Percentiles rank a stretch among this genome's conserved stretches.
These are phyloP conservation scores for Pythium aquatile DNA, from an alignment of 352 stramenopile species.

Conservation along the genomic window DNA sequence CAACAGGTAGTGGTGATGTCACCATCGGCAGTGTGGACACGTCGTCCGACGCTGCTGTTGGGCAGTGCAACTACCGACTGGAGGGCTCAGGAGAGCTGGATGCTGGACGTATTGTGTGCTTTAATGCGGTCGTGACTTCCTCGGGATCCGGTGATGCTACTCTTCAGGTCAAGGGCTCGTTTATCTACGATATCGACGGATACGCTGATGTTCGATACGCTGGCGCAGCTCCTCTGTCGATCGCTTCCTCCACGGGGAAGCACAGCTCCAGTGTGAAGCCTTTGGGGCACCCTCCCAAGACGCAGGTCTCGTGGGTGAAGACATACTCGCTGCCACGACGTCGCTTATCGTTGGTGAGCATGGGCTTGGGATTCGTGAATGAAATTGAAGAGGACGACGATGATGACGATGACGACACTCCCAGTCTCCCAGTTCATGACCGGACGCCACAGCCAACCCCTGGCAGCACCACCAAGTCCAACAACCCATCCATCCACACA, in stretches of 20 bases:
- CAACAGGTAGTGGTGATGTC: background rate
- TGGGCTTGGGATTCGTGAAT: background rate
- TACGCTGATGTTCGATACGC: background rate
- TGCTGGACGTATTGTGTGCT: background rate
- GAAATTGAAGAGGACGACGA: background rate
- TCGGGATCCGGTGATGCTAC: slow-evolving; percentile 1
- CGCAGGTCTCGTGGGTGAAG: background rate
- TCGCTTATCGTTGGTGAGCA: background rate
- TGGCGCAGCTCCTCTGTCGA: background rate
- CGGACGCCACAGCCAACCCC: background rate
- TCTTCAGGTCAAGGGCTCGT: background rate
- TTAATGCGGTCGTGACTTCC: background rate
- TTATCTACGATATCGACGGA: background rate
- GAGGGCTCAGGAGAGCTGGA: background rate
- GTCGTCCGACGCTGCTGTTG: background rate
- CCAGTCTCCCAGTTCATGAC: background rate
- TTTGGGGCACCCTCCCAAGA: background rate
- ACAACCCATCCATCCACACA: background rate
- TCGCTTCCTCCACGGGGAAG: background rate
- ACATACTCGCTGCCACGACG: background rate
- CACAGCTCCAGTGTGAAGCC: background rate
- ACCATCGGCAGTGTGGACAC: background rate
- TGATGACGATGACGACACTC: background rate
- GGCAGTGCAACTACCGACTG: background rate
- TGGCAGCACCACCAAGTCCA: background rate